phyloP scores from a whole-genome alignment of 2,329 filamentous ascomycete species.

The Ambrosiella beaveri region DNA sequence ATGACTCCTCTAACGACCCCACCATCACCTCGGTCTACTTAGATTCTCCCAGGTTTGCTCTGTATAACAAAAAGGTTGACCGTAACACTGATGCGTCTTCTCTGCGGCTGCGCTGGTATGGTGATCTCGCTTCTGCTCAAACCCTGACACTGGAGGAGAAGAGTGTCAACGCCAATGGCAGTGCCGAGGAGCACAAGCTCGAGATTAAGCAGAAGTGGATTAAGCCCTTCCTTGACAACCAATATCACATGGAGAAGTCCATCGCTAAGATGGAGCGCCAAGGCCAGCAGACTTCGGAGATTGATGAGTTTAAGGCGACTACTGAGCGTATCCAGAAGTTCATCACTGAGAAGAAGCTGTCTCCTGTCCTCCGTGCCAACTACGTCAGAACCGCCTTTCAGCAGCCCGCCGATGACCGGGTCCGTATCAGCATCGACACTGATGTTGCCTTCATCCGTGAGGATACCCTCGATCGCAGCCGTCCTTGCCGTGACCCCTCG shows the following conservation, averaged over 20 bases:
- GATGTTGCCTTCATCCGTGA: slow-evolving; percentile 74
- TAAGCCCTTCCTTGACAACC: slow-evolving; percentile 65
- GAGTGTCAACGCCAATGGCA: slow-evolving; percentile 57
- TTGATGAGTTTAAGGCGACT: slow-evolving; percentile 52
- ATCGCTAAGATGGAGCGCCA: slow-evolving; percentile 72
- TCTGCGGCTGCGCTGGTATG: slow-evolving; percentile 79
- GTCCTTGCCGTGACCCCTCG: slow-evolving; percentile 75
- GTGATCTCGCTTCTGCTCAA: slow-evolving; percentile 59
- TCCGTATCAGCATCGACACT: slow-evolving; percentile 86
- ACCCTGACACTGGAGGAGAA: slow-evolving; percentile 85
- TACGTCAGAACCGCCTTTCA: slow-evolving; percentile 93
- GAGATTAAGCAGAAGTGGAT: slow-evolving; percentile 89
- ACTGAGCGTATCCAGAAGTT: slow-evolving; percentile 66
- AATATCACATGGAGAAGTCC: slow-evolving; percentile 85
- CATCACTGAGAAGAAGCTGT: slow-evolving; percentile 57
- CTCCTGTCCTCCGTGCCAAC: slow-evolving; percentile 78
- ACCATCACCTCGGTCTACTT: slow-evolving; percentile 94
- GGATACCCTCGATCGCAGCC: slow-evolving; percentile 57
- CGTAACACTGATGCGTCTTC: slow-evolving; percentile 61
- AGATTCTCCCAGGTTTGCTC: slow-evolving; percentile 67
- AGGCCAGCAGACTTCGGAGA: slow-evolving; percentile 46
- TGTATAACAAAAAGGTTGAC: slow-evolving; percentile 76
- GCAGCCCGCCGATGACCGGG: slow-evolving; percentile 76
- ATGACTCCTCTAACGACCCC: slow-evolving; percentile 67
- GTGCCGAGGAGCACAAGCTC: slow-evolving; percentile 63